These are phyloP conservation scores for Venturia asperata DNA, from an alignment of 2,329 filamentous ascomycete species.

Conservation along the genomic window DNA sequence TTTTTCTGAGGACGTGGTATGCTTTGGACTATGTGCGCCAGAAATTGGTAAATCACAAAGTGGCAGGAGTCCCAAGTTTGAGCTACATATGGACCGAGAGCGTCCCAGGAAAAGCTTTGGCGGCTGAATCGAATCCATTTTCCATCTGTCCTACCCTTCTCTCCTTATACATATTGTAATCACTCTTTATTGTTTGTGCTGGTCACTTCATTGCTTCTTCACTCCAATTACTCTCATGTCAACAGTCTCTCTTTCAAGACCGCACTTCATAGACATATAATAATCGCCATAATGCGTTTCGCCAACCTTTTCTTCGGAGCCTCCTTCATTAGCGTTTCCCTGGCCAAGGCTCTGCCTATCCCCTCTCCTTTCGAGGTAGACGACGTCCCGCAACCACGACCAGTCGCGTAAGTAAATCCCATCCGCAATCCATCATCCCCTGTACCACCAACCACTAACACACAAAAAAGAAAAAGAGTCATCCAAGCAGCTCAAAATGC, in stretches of 20 bases:
- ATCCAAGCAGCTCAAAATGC: not conserved
- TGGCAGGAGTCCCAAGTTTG: not conserved
- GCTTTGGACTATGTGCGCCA: conserved; percentile 6
- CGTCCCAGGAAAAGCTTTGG: conserved; percentile 62
- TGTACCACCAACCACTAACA: not conserved
- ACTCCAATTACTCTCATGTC: not conserved
- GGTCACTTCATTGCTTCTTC: conserved; percentile 4
- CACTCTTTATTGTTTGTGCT: conserved; percentile 1
- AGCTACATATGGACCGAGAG: conserved; percentile 7
- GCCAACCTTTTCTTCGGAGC: conserved; percentile 3
- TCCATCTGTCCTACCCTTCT: conserved; percentile 73
- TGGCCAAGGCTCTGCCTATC: not conserved
- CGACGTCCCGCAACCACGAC: not conserved
- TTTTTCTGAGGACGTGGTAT: conserved; percentile 5
- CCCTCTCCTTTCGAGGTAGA: conserved; percentile 6
- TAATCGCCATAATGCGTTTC: conserved; percentile 12
- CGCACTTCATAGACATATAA: not conserved
- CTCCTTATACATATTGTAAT: conserved; percentile 41
- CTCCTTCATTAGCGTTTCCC: conserved; percentile 10
- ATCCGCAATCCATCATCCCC: not conserved
- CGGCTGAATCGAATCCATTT: conserved; percentile 87
- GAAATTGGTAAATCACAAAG: not conserved
- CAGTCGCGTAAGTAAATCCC: not conserved
- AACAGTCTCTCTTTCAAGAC: conserved; percentile 2
- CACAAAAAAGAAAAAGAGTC: not conserved